phyloP scores from a whole-genome alignment of 2,329 filamentous ascomycete species.

The Fonsecaea erecta region DNA sequence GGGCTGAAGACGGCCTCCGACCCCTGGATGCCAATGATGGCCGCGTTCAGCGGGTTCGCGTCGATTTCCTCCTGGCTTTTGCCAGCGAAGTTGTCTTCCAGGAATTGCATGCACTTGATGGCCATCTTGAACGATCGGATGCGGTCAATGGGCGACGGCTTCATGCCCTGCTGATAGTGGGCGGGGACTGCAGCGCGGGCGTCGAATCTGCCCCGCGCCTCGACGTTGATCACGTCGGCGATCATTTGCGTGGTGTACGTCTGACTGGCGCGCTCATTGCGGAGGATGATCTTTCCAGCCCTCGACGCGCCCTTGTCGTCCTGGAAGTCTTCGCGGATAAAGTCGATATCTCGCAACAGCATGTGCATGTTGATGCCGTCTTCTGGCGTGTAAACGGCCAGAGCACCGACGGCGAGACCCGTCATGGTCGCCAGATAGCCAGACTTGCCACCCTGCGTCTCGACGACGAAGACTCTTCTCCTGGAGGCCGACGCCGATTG shows the following conservation, averaged over 20 bases:
- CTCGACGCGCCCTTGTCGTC: slow-evolving; percentile 85
- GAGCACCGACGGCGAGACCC: slow-evolving; percentile 87
- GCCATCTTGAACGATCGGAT: slow-evolving; percentile 88
- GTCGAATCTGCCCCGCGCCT: slow-evolving; percentile 90
- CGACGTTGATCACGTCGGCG: slow-evolving; percentile 92
- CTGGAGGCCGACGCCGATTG: slow-evolving; percentile 94
- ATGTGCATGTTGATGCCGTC: slow-evolving; percentile 93
- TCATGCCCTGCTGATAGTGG: slow-evolving; percentile 92
- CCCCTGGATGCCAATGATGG: slow-evolving; percentile 91
- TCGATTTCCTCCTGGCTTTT: slow-evolving; percentile 70
- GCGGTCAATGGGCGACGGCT: slow-evolving; percentile 93
- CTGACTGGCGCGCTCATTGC: slow-evolving; percentile 90
- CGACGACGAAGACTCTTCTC: slow-evolving; percentile 93
- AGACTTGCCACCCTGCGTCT: slow-evolving; percentile 93
- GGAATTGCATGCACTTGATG: slow-evolving; percentile 90
- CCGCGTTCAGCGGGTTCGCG: slow-evolving; percentile 71
- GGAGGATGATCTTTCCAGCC: slow-evolving; percentile 88
- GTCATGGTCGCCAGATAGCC: slow-evolving; percentile 92
- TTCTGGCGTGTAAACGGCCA: slow-evolving; percentile 94
- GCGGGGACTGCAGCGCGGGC: slow-evolving; percentile 88
- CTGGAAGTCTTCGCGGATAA: slow-evolving; percentile 82
- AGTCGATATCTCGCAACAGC: slow-evolving; percentile 86
- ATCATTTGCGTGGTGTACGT: slow-evolving; percentile 96
- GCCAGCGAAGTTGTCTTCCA: slow-evolving; percentile 73
- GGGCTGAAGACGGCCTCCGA: slow-evolving; percentile 85